phyloP scores from a whole-genome alignment of 495 filamentous ascomycete species.

The Daldinia loculata region DNA sequence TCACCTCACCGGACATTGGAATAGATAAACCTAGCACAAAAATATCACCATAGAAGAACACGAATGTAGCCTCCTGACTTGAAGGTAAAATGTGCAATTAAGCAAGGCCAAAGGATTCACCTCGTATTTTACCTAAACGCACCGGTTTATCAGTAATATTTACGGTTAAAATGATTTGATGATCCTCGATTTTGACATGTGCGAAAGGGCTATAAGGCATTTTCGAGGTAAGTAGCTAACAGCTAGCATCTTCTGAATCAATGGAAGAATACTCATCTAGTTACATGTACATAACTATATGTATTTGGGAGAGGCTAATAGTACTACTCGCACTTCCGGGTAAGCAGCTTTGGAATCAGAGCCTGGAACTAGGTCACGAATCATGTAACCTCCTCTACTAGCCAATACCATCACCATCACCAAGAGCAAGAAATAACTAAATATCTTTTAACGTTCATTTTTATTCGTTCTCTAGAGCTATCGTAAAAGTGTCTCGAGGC shows the following conservation, averaged over 20 bases:
- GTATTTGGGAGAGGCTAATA: too few species aligned
- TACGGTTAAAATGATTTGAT: constrained; percentile 24
- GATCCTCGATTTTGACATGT: not conserved
- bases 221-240: constrained; percentile 3
- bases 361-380: not conserved
- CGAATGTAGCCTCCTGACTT: not conserved
- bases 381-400: not conserved
- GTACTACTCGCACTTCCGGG: too few species aligned
- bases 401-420: not conserved
- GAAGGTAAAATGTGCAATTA: constrained; percentile 19
- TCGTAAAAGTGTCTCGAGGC: constrained; percentile 7
- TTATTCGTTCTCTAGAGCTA: constrained; percentile 20
- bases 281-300: not conserved
- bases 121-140: constrained; percentile 4
- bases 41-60: constrained; percentile 10
- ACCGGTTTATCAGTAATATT: constrained; percentile 20
- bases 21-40: not conserved
- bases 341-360: not conserved
- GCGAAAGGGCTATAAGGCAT: not conserved
- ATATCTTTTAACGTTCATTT: constrained; percentile 19
- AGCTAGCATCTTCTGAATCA: not conserved
- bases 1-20: not conserved
- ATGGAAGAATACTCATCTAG: not conserved
- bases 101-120: constrained; percentile 12
- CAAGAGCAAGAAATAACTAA: constrained; percentile 1